Evolutionary conservation across 441 rosid genomes (phyloP), one percentile per base, ranked within the genome.

Genomic region (Brassica balearica): DNA sequence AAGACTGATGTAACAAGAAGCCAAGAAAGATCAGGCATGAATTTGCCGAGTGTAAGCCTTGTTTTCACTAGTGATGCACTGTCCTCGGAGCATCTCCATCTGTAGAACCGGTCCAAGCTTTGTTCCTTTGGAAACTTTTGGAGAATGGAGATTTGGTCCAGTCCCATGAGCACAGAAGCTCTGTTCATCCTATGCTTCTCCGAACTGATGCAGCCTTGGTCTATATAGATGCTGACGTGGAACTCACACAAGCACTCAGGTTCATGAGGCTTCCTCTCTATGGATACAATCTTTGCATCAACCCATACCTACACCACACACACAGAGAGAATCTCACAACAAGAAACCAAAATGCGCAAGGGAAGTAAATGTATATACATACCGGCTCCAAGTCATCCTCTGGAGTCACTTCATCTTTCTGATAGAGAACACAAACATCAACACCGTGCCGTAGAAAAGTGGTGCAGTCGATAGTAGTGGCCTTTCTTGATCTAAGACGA

Each of bases 191-290:
- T 84, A 82, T 73, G 86, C 65, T 73, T 89, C 81, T 91, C 96
- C 0, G 77, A 84, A 51, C 91, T 88, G 46, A 89, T 86, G 69
- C 86, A 87, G 60, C 91, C 85, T 78, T 86, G 88, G 75, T 87
- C 82, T 70, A 84, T 75, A 63, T 89, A 90, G 17, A 87, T 74
- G 38, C 86, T 89, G 11, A 93, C 80, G 48, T 91, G 83, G 72
- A 93, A 90, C 68, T 78, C 83, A 84, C 98, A 95, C 34, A 75
- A 78, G 76, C 98, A 95, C 56, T 80, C 77, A n/a, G 85, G 60
- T 58, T 84, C 89, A 71, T 93, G 98, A 64, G 90, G 95, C 83
- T 83, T 88, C 79, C 98, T 89, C 88, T 92, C 87, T 41, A 95
- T 85, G 15, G 97, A 89, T 76, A 72, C 84, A 79, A 93, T 91